Conservation (phyloP, 73 alveolate genomes). For the Paramecium tetraurelia region DNA sequence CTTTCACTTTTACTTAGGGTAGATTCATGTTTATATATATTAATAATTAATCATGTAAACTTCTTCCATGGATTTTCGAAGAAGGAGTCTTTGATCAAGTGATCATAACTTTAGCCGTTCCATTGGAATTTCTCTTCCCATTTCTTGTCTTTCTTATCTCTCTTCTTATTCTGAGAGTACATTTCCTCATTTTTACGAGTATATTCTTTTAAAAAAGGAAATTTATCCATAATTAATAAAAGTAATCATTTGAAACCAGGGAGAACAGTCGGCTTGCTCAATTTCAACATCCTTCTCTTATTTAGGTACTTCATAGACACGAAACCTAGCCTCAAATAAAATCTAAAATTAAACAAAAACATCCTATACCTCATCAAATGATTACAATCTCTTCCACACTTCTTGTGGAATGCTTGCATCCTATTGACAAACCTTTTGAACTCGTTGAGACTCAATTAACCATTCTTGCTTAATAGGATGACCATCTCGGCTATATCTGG, state of each 20-base stretch:
- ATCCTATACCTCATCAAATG: background rate
- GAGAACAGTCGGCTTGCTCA: background rate
- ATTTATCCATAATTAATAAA: slow-evolving; percentile 25
- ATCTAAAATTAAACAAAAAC: background rate
- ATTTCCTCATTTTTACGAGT: background rate
- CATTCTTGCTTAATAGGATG: background rate
- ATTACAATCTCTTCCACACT: slow-evolving; percentile 24
- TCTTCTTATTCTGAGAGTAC: background rate
- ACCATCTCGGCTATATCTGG: background rate
- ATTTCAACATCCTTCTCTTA: background rate
- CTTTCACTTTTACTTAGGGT: background rate
- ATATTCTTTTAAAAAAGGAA: slow-evolving; percentile 1
- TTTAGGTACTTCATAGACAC: background rate
- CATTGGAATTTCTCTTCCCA: background rate
- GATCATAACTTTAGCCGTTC: background rate
- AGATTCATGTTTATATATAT: background rate
- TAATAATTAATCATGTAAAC: background rate
- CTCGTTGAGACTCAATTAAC: background rate
- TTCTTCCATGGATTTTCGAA: slow-evolving; percentile 52
- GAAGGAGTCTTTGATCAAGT: background rate
- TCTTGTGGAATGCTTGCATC: background rate
- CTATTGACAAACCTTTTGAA: background rate
- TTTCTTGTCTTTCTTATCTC: background rate
- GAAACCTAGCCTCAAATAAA: slow-evolving; percentile 14
- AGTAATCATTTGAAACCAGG: slow-evolving; percentile 25